Percentiles rank a stretch among this genome's conserved stretches.
Evolutionary conservation across 805 yeast genomes (phyloP).

Genomic region (Saccharomyces mikatae): DNA sequence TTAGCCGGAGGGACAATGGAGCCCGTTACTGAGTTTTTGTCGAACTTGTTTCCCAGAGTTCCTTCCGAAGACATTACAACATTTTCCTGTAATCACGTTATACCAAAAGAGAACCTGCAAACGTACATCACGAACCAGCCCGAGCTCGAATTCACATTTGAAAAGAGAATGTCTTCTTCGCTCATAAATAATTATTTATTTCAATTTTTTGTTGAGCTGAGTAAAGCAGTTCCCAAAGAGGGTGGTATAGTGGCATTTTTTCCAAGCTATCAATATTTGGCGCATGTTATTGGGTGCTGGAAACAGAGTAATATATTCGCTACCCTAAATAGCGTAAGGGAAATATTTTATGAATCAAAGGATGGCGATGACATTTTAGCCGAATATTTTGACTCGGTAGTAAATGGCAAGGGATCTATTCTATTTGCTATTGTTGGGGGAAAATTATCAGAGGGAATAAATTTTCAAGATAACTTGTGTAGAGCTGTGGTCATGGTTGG

Average conservation of each 20-base stretch:
- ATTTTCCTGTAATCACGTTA: slow-evolving; percentile 77
- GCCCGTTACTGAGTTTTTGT: slow-evolving; percentile 64
- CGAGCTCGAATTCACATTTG: slow-evolving; percentile 60
- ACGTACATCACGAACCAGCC: slow-evolving; percentile 44
- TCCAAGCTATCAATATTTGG: slow-evolving; percentile 73
- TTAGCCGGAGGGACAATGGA: slow-evolving; percentile 96
- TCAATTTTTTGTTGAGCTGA: slow-evolving; percentile 28
- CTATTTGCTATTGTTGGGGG: slow-evolving; percentile 88
- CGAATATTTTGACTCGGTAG: slow-evolving; percentile 42
- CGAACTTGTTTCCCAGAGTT: slow-evolving; percentile 58
- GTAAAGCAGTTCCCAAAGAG: slow-evolving; percentile 39
- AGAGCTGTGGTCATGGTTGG: slow-evolving; percentile 83
- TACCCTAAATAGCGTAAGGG: slow-evolving; percentile 35
- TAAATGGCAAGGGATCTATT: slow-evolving; percentile 46
- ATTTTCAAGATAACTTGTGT: slow-evolving; percentile 81
- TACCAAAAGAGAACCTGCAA: slow-evolving; percentile 58
- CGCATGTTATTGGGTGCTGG: slow-evolving; percentile 49
- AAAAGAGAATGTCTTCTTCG: slow-evolving; percentile 41
- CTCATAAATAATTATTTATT: slow-evolving; percentile 40
- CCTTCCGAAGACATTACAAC: slow-evolving; percentile 35
- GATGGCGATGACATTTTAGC: slow-evolving; percentile 40
- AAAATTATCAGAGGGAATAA: slow-evolving; percentile 85
- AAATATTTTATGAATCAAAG: slow-evolving; percentile 49
- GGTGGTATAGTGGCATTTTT: slow-evolving; percentile 74
- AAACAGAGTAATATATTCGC: slow-evolving; percentile 29